These are phyloP conservation scores for Zymoseptoria ardabiliae DNA, from an alignment of 2,329 filamentous ascomycete genomes.

Conservation along the genomic window DNA sequence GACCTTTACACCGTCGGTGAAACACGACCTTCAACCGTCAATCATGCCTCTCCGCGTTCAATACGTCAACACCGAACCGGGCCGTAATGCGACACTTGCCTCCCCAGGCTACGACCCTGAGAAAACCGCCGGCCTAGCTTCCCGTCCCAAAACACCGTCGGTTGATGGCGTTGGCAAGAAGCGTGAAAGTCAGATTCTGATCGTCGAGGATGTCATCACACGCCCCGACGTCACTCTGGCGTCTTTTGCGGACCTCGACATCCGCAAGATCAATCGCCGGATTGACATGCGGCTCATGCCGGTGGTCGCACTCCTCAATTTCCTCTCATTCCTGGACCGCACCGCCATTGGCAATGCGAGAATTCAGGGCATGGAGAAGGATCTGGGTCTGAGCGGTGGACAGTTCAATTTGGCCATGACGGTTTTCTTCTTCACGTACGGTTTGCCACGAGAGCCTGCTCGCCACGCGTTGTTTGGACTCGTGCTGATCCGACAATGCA, in stretches of 20 bases:
- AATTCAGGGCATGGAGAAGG: constrained; percentile 32
- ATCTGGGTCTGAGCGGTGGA: constrained; percentile 30
- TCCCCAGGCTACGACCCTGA: background rate
- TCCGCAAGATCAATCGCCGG: constrained; percentile 3
- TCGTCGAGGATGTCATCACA: background rate
- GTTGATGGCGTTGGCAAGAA: background rate
- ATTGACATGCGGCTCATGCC: constrained; percentile 26
- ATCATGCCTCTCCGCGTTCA: background rate
- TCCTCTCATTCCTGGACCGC: constrained; percentile 28
- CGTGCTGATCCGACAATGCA: background rate
- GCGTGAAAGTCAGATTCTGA: background rate
- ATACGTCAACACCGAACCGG: background rate
- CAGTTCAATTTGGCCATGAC: constrained; percentile 33
- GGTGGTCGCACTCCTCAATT: constrained; percentile 33
- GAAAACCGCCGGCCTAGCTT: background rate
- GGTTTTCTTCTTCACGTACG: constrained; percentile 34
- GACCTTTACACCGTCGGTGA: no score
- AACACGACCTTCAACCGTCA: background rate
- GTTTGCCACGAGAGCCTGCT: constrained; percentile 26
- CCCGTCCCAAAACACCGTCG: background rate
- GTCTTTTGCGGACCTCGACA: background rate
- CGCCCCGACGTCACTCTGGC: background rate
- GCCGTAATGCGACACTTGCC: background rate
- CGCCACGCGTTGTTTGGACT: constrained; percentile 52
- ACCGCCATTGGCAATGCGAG: constrained; percentile 28